Base-by-base conservation (phyloP, 345 rosid species). In the Adansonia digitata region DNA sequence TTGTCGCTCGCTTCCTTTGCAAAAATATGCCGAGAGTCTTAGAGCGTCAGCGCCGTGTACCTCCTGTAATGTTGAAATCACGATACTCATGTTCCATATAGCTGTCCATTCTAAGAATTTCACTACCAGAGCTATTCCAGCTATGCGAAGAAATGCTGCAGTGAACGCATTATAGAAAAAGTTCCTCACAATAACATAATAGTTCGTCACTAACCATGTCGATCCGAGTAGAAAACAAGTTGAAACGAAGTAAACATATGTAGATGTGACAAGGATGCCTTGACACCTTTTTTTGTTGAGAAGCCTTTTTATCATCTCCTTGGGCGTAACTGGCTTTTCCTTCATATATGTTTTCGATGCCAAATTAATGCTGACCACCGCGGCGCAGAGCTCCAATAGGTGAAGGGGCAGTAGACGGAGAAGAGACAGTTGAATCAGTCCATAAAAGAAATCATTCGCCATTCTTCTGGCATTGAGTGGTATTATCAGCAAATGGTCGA, bases 381-480 rank as follows among this genome's bases (percentile, higher is more conserved):
- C 4, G 0, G 68, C 57, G 75, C 68, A 65, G 52, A 82, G 65
- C 60, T 82, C 77, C 2, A 59, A 72, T 13, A 80, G 81, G 72
- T 80, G 84, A 62, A 78, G 81, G 5, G 77, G 81, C 1, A 71
- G 65, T 5, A 77, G 5, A 53, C 69, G 74, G 46, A 78, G 73
- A 37, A 85, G 67, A 3, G 35, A 43, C 26, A 81, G 40, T 18
- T 11, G 73, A 11, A 74, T 34, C 68, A 78, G 60, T 29, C 66
- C 73, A 34, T 26, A 62, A 49, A 27, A 27, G 31, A 64, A 64
- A 40, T 24, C 29, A 11, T 20, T 39, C 13, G 69, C 69, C 48
- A 5, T 39, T 11, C 29, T 39, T 64, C 4, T 42, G 24, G 63
- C 46, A 56, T 70, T 24, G 60, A 37, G n/a, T n/a, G n/a, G n/a